Evolutionary conservation across 495 filamentous ascomycete genomes (phyloP), one percentile per base, ranked within the genome.

Genomic region (Cudoniella acicularis): DNA sequence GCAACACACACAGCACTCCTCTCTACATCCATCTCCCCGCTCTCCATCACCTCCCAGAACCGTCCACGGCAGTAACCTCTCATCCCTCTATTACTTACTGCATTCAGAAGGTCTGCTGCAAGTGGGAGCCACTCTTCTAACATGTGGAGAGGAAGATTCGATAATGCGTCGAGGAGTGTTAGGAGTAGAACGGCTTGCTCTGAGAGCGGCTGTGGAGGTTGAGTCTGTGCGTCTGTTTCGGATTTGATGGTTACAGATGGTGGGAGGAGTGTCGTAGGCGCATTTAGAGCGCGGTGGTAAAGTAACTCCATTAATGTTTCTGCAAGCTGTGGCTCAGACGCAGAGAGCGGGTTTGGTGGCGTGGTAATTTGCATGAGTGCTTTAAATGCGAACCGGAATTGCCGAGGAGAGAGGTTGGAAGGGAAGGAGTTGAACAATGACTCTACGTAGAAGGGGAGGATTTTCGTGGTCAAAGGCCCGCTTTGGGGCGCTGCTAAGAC

Each of bases 351-450:
- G 27, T 84, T 89, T 0, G 94, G 92, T 20, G 92, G 91, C 1
- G 88, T 85, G n/a, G 90, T 83, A 52, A 97, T 86, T 64, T 87
- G 86, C 64, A 97, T 83, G 52, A 98, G 76, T 8, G 91, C 93
- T 69, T 89, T 91, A 80, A 96, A 92, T 21, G 93, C 94, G 16
- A 98, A 80, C 40, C 93, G 85, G 74, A 98, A 98, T 75, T 98
- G 94, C 6, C 91, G 83, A 2, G 87, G 81, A 1, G 91, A 93
- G 16, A 98, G 84, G 60, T 89, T 88, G 4, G 77, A 64, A 1
- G 94, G 95, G 72, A 97, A 98, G 9, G 89, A 81, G 68, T 83
- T 78, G 72, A 97, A 92, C 0, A 96, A 80, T 22, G 84, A 83
- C 53, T 93, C 87, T 56, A 94, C 82, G 71, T 98, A 98, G 69